phyloP scores from a whole-genome alignment of 2,329 filamentous ascomycete genomes.

The Acephala macrosclerotiorum region DNA sequence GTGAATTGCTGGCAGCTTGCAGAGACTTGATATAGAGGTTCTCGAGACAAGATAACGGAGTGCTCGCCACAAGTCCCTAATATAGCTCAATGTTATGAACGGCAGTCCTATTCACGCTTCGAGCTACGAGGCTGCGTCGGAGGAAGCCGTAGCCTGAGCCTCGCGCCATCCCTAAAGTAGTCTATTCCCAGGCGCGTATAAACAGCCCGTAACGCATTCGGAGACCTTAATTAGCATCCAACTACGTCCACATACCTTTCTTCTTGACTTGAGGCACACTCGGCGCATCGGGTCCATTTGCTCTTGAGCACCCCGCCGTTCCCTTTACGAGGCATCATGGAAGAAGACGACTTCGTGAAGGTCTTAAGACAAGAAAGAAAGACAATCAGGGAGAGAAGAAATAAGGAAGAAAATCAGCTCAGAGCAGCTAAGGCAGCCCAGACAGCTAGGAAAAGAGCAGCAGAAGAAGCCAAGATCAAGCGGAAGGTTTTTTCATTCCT shows the following conservation, averaged over 20 bases:
- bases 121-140: no score
- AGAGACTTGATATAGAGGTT: no score
- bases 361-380: not conserved
- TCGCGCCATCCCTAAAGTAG: no score
- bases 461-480: not conserved
- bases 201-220: not conserved
- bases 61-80: no score
- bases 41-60: no score
- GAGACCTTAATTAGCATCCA: not conserved
- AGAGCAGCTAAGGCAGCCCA: not conserved
- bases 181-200: not conserved
- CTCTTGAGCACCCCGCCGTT: not conserved
- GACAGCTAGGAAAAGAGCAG: no score
- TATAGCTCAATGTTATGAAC: no score
- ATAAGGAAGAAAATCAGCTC: not conserved
- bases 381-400: not conserved
- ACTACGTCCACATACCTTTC: not conserved
- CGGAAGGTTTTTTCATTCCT: not conserved
- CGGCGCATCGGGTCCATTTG: not conserved
- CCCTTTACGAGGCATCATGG: not conserved
- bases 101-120: no score
- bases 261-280: not conserved
- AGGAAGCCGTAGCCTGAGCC: no score
- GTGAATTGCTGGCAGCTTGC: no score
- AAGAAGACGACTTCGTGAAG: not conserved